phyloP scores from a whole-genome alignment of 305 asterid species.

The Fraxinus velutina region DNA sequence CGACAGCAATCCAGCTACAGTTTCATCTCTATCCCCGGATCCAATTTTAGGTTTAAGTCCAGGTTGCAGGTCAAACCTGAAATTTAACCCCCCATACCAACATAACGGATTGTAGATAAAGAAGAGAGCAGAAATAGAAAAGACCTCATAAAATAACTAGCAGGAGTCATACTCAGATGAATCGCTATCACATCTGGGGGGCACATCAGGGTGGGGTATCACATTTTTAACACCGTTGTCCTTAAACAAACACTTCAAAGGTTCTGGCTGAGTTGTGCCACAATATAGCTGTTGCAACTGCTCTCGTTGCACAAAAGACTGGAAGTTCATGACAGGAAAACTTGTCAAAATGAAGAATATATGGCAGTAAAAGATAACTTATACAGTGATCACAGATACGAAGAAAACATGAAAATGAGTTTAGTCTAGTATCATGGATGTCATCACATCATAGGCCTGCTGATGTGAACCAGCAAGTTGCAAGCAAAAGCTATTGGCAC shows the following conservation, averaged over 20 bases:
- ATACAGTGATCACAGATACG: neutral
- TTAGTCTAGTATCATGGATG: neutral
- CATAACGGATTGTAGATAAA: constrained; percentile 19
- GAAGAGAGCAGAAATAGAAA: constrained; percentile 16
- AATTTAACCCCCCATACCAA: constrained; percentile 24
- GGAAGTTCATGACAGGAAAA: constrained; percentile 32
- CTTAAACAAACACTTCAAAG: constrained; percentile 50
- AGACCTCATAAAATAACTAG: constrained; percentile 13
- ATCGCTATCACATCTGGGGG: constrained; percentile 74
- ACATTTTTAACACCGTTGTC: constrained; percentile 59
- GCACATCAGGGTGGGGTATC: constrained; percentile 83
- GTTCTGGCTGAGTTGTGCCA: constrained; percentile 46
- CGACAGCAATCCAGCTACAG: constrained; percentile 60
- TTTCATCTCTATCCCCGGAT: constrained; percentile 76
- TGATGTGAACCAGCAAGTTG: constrained; percentile 1
- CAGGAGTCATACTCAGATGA: constrained; percentile 71
- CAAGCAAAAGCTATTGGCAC: constrained; percentile 13
- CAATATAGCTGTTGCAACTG: constrained; percentile 74
- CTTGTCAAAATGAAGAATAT: constrained; percentile 21
- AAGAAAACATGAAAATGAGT: constrained; percentile 3
- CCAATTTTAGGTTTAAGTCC: constrained; percentile 77
- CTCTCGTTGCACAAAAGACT: constrained; percentile 73
- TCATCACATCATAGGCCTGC: neutral
- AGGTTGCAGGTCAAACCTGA: constrained; percentile 80
- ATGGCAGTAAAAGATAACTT: neutral